These are phyloP conservation scores for Scheffersomyces titani DNA, from an alignment of 1,139 yeast genomes.

Conservation along the genomic window DNA sequence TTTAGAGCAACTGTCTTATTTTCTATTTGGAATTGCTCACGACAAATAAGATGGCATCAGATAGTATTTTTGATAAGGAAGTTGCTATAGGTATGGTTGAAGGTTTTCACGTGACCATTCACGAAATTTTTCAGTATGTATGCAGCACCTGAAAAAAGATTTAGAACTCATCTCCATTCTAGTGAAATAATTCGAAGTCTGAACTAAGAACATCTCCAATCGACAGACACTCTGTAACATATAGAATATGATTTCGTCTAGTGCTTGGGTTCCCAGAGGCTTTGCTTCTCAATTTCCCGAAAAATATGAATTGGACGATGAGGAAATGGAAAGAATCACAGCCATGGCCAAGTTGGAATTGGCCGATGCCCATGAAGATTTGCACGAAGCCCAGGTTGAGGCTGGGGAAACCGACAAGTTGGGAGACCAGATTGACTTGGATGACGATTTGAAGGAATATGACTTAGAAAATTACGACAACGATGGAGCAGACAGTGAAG, in stretches of 20 bases:
- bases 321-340: slow-evolving; percentile 87
- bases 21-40: no score
- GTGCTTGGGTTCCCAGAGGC: slow-evolving; percentile 96
- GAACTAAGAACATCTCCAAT: neutral
- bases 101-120: neutral
- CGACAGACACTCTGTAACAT: neutral
- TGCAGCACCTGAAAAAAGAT: neutral
- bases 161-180: neutral
- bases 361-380: slow-evolving; percentile 67
- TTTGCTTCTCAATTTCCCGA: slow-evolving; percentile 92
- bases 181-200: neutral
- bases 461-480: slow-evolving; percentile 84
- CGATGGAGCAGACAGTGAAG: slow-evolving; percentile 49
- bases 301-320: slow-evolving; percentile 84
- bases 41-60: no score
- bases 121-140: neutral
- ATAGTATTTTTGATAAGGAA: no score
- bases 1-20: no score
- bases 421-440: slow-evolving; percentile 58
- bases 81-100: no score
- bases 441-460: slow-evolving; percentile 86
- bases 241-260: slow-evolving; percentile 76
- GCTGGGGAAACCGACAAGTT: slow-evolving; percentile 28
- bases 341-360: slow-evolving; percentile 83
- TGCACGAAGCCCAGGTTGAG: slow-evolving; percentile 40